These are phyloP conservation scores for Bryopsis sp. DNA, from an alignment of 139 green algal species.

Conservation along the genomic window DNA sequence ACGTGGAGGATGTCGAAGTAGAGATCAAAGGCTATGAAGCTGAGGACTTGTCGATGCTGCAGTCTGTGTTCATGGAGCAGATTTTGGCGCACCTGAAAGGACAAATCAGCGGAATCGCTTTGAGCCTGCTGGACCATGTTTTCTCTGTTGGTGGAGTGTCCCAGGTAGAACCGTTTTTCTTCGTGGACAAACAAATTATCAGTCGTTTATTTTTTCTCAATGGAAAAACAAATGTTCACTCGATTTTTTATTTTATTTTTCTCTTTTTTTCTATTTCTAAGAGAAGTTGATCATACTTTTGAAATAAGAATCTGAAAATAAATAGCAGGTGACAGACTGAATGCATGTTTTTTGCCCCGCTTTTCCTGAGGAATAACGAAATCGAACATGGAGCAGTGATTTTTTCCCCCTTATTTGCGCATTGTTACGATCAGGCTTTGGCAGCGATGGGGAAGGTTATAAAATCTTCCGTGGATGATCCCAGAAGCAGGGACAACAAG, in stretches of 20 bases:
- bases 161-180: slow-evolving; percentile 4
- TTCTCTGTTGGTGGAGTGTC: slow-evolving; percentile 13
- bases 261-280: too few relatives aligned
- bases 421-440: slow-evolving; percentile 3
- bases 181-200: neutral
- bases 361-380: too few relatives aligned
- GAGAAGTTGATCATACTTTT: too few relatives aligned
- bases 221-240: too few relatives aligned
- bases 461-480: neutral
- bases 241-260: too few relatives aligned
- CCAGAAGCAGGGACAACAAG: neutral
- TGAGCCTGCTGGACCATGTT: neutral
- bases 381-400: too few relatives aligned
- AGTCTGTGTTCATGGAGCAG: slow-evolving; percentile 26
- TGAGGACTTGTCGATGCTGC: slow-evolving; percentile 28
- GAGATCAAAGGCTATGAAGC: slow-evolving; percentile 46
- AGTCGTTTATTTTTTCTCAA: too few relatives aligned
- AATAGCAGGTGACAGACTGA: too few relatives aligned
- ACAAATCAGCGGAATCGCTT: neutral
- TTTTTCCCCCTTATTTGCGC: too few relatives aligned
- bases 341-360: too few relatives aligned
- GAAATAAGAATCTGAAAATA: too few relatives aligned
- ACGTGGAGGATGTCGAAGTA: slow-evolving; percentile 60
- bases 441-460: slow-evolving; percentile 9
- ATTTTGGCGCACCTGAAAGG: neutral